phyloP scores from a whole-genome alignment of 1,139 yeast species.

The Scheffersomyces cryptocercus region DNA sequence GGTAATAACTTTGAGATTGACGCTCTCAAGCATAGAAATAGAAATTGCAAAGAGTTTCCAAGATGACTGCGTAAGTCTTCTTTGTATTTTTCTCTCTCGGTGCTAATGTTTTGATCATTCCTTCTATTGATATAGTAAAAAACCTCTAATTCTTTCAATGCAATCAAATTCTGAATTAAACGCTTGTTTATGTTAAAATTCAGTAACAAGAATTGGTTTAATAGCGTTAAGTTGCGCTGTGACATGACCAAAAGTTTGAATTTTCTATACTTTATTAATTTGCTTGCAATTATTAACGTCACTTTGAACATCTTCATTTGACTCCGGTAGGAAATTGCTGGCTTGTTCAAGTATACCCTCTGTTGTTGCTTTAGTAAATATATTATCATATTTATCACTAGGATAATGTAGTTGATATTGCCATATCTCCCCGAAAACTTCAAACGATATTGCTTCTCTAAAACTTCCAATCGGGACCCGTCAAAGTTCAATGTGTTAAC shows the following conservation, averaged over 20 bases:
- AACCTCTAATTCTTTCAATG: conserved; percentile 34
- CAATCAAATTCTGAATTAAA: conserved; percentile 32
- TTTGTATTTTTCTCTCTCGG: neutral
- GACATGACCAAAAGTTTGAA: conserved; percentile 25
- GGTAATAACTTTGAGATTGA: conserved; percentile 37
- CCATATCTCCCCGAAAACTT: conserved; percentile 9
- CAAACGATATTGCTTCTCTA: conserved; percentile 10
- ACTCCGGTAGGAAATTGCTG: conserved; percentile 2
- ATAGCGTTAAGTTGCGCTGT: conserved; percentile 21
- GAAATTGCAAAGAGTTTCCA: conserved; percentile 21
- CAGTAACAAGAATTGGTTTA: conserved; percentile 33
- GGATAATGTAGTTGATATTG: conserved; percentile 12
- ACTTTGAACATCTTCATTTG: conserved; percentile 31
- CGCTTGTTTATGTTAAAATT: conserved; percentile 42
- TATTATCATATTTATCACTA: conserved; percentile 24
- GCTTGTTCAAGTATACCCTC: conserved; percentile 4
- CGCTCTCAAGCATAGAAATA: conserved; percentile 29
- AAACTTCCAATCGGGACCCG: conserved; percentile 12
- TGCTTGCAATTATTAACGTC: conserved; percentile 33
- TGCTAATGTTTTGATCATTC: neutral
- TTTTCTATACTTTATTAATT: conserved; percentile 29
- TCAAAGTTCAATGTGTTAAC: conserved; percentile 13
- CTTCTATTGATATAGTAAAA: conserved; percentile 1
- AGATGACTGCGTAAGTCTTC: conserved; percentile 3
- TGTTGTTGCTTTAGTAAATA: conserved; percentile 24